These are phyloP conservation scores for Trametes punicea DNA, from an alignment of 768 basidiomycete genomes.

Conservation along the genomic window DNA sequence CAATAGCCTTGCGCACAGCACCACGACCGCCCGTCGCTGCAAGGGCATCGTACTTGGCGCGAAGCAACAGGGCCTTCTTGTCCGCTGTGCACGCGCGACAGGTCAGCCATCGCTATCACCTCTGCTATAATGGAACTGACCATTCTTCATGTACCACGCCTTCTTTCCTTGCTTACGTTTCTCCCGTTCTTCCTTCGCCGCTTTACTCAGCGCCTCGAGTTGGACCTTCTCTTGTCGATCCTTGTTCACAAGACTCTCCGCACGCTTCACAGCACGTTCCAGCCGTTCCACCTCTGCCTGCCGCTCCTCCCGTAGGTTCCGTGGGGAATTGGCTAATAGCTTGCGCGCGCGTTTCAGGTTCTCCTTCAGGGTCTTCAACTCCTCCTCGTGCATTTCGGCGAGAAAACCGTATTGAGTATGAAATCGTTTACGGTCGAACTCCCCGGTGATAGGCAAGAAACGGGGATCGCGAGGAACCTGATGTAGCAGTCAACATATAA, in stretches of 20 bases:
- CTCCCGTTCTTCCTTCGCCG: conserved; percentile 51
- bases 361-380: conserved; percentile 62
- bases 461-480: conserved; percentile 86
- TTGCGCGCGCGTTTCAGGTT: conserved; percentile 69
- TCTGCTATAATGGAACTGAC: conserved; percentile 45
- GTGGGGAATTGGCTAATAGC: conserved; percentile 56
- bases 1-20: conserved; percentile 84
- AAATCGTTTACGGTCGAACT: conserved; percentile 63
- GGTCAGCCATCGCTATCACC: no score
- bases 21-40: conserved; percentile 71
- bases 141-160: conserved; percentile 80
- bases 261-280: conserved; percentile 69
- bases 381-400: conserved; percentile 55
- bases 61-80: conserved; percentile 67
- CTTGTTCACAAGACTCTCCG: conserved; percentile 74
- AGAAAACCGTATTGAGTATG: conserved; percentile 74
- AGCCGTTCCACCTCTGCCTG: conserved; percentile 67
- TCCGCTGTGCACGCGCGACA: conserved; percentile 47
- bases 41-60: conserved; percentile 77
- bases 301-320: conserved; percentile 54
- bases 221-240: conserved; percentile 71
- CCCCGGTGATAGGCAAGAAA: conserved; percentile 71
- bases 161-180: conserved; percentile 77
- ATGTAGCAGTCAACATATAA: background rate
- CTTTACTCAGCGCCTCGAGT: conserved; percentile 52